Base-by-base conservation (phyloP, 495 filamentous ascomycete species). In the Penicillium atrosanguineum region DNA sequence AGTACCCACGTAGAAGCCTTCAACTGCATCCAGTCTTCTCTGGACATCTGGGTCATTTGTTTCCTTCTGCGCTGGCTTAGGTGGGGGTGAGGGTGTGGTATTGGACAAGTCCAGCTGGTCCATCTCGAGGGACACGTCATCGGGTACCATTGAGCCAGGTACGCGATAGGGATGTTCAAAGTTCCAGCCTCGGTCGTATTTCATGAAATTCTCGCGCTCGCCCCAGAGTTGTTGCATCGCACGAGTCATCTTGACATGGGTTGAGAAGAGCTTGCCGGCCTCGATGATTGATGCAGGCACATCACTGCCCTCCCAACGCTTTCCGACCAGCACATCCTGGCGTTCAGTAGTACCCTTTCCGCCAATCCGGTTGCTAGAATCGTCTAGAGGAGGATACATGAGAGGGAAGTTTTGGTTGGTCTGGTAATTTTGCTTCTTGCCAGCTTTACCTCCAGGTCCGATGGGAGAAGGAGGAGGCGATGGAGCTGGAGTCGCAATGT, bases 351-450 rank as follows among this genome's bases (percentile, higher is more conserved):
- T 82, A 29, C 89, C 90, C 64, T 95, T 96, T 6, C 92, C 94
- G 48, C 93, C 91, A 41, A 91, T 83, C 48, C 83, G 85, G 61
- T 91, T 94, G 68, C 85, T 93, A 7, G 82, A 81, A 53, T 83
- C 83, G 72, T 95, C 90, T 14, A 95, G 71, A 2, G 94, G 92
- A 3, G 94, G 95, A 61, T 97, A 98, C 73, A 98, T 84, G 60
- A 98, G 97, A 0, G 94, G 94, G 58, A 98, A 98, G 60, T 96
- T 92, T 57, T 98, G 94, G 64, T 98, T 98, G 0, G 94, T 98
- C 68, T 98, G 94, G 65, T 97, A 98, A 53, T 97, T 98, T 57
- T 97, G 95, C 63, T 98, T 98, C 74, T 98, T 98, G 15, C 87
- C 91, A 41, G 87, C 89, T 68, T 98, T 98, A 5, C 91, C 91